phyloP scores from a whole-genome alignment of 495 filamentous ascomycete species.

The Neurospora sp. region DNA sequence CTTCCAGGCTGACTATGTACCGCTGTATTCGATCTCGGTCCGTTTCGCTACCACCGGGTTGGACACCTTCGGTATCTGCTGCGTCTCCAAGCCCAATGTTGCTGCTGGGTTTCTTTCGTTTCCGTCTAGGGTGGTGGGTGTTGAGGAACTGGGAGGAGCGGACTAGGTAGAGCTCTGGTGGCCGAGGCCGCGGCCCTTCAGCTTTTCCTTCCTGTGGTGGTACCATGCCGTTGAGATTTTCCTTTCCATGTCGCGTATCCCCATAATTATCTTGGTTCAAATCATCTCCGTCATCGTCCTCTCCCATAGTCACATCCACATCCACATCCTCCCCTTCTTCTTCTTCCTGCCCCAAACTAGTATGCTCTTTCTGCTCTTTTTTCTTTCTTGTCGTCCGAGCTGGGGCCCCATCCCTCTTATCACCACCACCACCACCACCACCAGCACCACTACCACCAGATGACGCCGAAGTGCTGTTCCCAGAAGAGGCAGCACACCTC shows the following conservation, averaged over 20 bases:
- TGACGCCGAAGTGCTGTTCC: too few relatives aligned
- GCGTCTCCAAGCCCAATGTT: conserved; percentile 5
- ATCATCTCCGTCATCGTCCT: not conserved
- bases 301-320: not conserved
- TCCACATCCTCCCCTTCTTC: not conserved
- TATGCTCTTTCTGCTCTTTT: not conserved
- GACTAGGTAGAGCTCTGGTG: conserved; percentile 26
- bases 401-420: too few relatives aligned
- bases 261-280: too few relatives aligned
- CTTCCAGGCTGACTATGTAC: conserved; percentile 61
- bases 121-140: conserved; percentile 8
- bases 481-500: not conserved
- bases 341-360: too few relatives aligned
- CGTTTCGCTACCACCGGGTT: not conserved
- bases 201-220: too few relatives aligned
- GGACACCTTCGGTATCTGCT: conserved; percentile 8
- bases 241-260: too few relatives aligned
- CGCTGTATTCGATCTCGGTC: conserved; percentile 7
- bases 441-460: too few relatives aligned
- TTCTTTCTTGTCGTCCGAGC: too few relatives aligned
- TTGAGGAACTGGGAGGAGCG: conserved; percentile 21
- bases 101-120: conserved; percentile 5
- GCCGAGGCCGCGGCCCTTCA: too few relatives aligned
- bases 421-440: too few relatives aligned
- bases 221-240: too few relatives aligned